Evolutionary conservation across 78 protist species (phyloP).

Genomic region (Protostelium mycophagum): DNA sequence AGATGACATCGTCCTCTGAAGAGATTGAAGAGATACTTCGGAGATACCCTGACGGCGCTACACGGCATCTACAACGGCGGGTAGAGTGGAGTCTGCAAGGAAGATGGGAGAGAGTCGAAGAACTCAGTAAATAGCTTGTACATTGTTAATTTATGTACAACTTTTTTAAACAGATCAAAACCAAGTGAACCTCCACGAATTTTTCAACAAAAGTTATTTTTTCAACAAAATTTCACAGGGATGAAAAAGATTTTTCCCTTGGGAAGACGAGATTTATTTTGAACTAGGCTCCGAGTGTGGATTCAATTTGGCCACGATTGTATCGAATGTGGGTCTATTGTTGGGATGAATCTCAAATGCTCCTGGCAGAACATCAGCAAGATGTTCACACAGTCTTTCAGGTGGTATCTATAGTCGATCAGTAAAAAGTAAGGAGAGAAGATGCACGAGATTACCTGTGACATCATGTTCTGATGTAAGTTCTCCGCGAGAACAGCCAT

Average conservation of each 20-base stretch:
- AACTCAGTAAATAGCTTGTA: too few species aligned
- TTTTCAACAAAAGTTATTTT: too few species aligned
- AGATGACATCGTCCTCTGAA: neutral
- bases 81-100: neutral
- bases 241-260: too few species aligned
- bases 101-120: too few species aligned
- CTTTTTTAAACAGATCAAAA: too few species aligned
- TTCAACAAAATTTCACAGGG: too few species aligned
- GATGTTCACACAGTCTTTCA: neutral
- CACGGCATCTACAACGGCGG: neutral
- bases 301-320: too few species aligned
- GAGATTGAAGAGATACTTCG: neutral
- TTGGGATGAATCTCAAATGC: neutral
- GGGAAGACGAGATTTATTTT: too few species aligned
- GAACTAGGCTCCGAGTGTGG: too few species aligned
- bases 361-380: neutral
- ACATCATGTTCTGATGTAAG: neutral
- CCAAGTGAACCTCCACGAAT: too few species aligned
- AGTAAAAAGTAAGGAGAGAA: neutral
- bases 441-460: neutral
- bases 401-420: neutral
- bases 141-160: too few species aligned
- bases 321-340: neutral
- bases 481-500: neutral
- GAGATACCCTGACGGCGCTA: neutral